Evolutionary conservation across 2,329 filamentous ascomycete genomes (phyloP), one percentile per base, ranked within the genome.

Genomic region (Penicillium sp.): DNA sequence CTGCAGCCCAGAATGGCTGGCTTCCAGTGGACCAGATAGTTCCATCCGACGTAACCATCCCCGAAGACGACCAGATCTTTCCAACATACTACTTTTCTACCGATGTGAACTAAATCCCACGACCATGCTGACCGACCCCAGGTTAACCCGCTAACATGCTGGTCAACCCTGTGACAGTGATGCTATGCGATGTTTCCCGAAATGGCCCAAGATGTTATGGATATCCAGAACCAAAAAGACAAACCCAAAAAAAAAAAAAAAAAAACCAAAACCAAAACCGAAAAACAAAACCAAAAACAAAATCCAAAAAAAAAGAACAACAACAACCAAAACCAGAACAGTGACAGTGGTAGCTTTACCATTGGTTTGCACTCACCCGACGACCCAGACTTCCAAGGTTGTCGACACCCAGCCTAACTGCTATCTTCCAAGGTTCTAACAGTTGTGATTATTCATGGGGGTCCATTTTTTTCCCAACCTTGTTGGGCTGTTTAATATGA

Each of bases 41-140:
- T 22, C 69, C 67, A 6, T 62, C 67, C 0, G 63, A 69, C 28
- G 64, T 58, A 17, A 69, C 67, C 3, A 58, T 70, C 33, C 63
- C 66, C 6, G 66, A 70, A 10, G 49, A 63, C 8, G 66, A 64
- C 31, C 58, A 65, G 26, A 65, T 69, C 19, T 60, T 69, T 55
- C 56, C 60, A 22, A 55, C 56, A 13, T 59, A 69, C 7, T 70
- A 69, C 51, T 53, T 69, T 48, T 55, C 61, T 44, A 58, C 57
- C 46, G 59, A 52, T 52, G 53, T 56, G 10, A 59, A 58, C 42
- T 64, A 59, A 51, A 35, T 17, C 32, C 10, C 13, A 26, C 4
- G 31, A 17, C 15, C 15, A 12, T 17, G 26, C 24, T 38, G 39
- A 33, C 13, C 28, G 12, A 22, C 3, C 12, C 21, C 19, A n/a